A percentile compares a stretch with the other conserved stretches of the same genome.
These are phyloP conservation scores for Sporodiniella umbellata DNA, from an alignment of 371 early-diverging fungal species.

Conservation along the genomic window DNA sequence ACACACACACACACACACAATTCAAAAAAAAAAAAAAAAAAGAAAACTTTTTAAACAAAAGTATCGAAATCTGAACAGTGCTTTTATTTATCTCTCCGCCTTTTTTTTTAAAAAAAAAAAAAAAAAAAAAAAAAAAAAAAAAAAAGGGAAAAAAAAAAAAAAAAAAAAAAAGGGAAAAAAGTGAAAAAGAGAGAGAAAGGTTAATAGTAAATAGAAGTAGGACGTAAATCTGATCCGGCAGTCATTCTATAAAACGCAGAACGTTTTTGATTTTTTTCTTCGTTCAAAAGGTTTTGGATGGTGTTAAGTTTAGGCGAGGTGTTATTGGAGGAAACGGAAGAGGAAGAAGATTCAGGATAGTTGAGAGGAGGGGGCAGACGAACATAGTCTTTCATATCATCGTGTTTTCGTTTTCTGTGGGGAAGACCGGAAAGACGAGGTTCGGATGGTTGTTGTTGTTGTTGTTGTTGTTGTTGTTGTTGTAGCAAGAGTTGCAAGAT, in stretches of 20 bases:
- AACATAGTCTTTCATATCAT: constrained; percentile 3
- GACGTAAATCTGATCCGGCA: constrained; percentile 4
- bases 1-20: no score
- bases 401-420: constrained; percentile 11
- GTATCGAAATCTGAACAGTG: no score
- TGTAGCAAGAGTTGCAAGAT: constrained; percentile 31
- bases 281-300: constrained; percentile 32
- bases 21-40: no score
- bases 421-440: constrained; percentile 18
- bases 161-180: no score
- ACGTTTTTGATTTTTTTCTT: constrained; percentile 10
- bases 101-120: not conserved
- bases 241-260: constrained; percentile 18
- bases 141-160: no score
- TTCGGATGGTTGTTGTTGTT: no score
- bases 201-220: not conserved
- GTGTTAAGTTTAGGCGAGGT: constrained; percentile 23
- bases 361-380: constrained; percentile 16
- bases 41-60: no score
- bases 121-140: no score
- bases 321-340: constrained; percentile 28
- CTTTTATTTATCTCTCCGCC: constrained; percentile 36
- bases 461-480: constrained; percentile 4
- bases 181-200: not conserved
- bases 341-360: constrained; percentile 26